Evolutionary conservation across 805 yeast genomes (phyloP), one percentile per base, ranked within the genome.

Genomic region (Metschnikowia colocasiae): DNA sequence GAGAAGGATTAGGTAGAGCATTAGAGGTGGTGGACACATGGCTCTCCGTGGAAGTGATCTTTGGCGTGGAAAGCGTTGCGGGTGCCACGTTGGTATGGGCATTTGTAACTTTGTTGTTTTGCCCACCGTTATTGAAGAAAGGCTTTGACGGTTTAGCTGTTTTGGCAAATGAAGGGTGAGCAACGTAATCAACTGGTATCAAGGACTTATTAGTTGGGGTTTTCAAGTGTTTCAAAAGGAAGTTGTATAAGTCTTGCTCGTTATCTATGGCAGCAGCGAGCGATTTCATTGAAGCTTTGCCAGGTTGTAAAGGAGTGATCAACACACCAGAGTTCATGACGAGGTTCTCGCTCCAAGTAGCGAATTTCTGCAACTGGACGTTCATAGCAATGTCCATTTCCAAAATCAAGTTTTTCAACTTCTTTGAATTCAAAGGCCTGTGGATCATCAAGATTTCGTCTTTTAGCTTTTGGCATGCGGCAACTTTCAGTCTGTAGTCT

Each of bases 331-430:
- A 76, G 59, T 91, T 90, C 69, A 94, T 78, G 15, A 87, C 76
- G 47, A 87, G 75, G 18, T 88, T 87, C 67, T 92, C 98, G 44
- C 83, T 80, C 76, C 88, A 85, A 26, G 92, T 87, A 3, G 97
- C 84, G 64, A 85, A 92, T 61, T 90, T 89, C 58, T 87, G 92
- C 47, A 94, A 71, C 65, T 92, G 97, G 43, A 91, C 80, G 51
- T 88, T 81, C 75, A 92, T 71, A 8, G 97, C 98, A 41, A 88
- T 81, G 65, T 94, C 98, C 61, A 88, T 76, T 65, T 92, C 97
- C 52, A 91, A 71, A 47, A 90, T 82, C 52, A 89, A 71, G 60
- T 87, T 84, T 60, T 83, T 86, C 51, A 94, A 73, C 53, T 81
- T 82, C 50, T 80, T 78, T 5, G 88, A 81, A 33, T 80, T 78